Percentiles rank a stretch among this genome's conserved stretches.
These are phyloP conservation scores for Penicillium rolfsii DNA, from an alignment of 2,329 filamentous ascomycete species.

Conservation along the genomic window DNA sequence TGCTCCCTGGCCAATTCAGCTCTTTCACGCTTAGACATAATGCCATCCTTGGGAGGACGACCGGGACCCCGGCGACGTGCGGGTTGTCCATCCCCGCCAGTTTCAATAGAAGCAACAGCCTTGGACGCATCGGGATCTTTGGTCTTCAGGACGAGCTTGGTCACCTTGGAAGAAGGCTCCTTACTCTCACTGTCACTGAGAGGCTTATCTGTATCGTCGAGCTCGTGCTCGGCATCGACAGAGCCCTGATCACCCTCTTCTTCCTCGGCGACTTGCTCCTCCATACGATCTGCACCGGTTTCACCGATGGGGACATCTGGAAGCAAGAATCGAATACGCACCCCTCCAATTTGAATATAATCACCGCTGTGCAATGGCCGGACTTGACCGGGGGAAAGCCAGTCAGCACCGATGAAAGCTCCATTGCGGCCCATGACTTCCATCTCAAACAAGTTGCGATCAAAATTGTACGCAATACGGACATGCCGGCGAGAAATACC, in stretches of 20 bases:
- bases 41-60: conserved; percentile 67
- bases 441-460: conserved; percentile 60
- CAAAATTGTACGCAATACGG: conserved; percentile 63
- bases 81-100: conserved; percentile 44
- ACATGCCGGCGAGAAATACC: conserved; percentile 66
- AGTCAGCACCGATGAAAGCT: conserved; percentile 58
- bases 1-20: conserved; percentile 58
- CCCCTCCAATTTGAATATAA: conserved; percentile 62
- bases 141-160: conserved; percentile 36
- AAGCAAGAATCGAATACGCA: conserved; percentile 60
- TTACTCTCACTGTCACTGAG: conserved; percentile 33
- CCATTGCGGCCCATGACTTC: conserved; percentile 63
- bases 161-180: conserved; percentile 34
- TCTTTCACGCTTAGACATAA: conserved; percentile 67
- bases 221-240: conserved; percentile 49
- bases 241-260: conserved; percentile 38
- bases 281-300: conserved; percentile 52
- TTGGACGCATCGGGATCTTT: conserved; percentile 35
- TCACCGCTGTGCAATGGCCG: conserved; percentile 60
- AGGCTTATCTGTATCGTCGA: conserved; percentile 36
- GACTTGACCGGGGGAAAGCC: conserved; percentile 52
- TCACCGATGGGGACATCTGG: conserved; percentile 56
- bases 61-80: conserved; percentile 58
- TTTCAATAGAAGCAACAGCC: conserved; percentile 37
- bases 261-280: conserved; percentile 45